Conservation (phyloP, 495 filamentous ascomycete genomes). For the Cudoniella acicularis region DNA sequence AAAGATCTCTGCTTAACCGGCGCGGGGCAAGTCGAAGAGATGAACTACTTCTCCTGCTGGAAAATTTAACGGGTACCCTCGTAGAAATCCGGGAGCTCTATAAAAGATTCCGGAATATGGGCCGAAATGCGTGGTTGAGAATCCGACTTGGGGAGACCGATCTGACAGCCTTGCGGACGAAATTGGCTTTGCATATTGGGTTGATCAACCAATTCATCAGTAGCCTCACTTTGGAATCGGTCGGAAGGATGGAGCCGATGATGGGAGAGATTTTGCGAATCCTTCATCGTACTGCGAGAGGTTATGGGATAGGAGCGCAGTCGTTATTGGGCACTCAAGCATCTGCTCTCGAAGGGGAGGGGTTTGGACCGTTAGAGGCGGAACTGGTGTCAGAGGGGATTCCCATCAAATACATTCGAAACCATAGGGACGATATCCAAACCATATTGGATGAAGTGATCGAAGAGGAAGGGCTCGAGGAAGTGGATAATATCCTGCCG, state of each 20-base stretch:
- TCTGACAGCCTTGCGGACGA: background rate
- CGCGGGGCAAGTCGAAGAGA: background rate
- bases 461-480: too few species aligned
- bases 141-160: background rate
- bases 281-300: too few species aligned
- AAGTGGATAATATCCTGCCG: too few species aligned
- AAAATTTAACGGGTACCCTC: background rate
- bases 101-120: background rate
- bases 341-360: too few species aligned
- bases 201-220: constrained; percentile 3
- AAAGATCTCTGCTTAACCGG: background rate
- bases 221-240: background rate
- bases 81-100: background rate
- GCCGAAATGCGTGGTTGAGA: background rate
- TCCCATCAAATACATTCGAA: too few species aligned
- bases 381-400: too few species aligned
- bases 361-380: too few species aligned
- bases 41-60: background rate
- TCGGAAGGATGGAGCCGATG: constrained; percentile 9
- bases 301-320: too few species aligned
- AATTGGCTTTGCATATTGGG: constrained; percentile 1
- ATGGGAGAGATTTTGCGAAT: too few species aligned
- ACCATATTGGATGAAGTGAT: too few species aligned
- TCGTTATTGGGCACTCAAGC: too few species aligned
- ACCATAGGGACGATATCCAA: too few species aligned